Evolutionary conservation across 805 yeast genomes (phyloP).

Genomic region (Lachancea quebecensis): DNA sequence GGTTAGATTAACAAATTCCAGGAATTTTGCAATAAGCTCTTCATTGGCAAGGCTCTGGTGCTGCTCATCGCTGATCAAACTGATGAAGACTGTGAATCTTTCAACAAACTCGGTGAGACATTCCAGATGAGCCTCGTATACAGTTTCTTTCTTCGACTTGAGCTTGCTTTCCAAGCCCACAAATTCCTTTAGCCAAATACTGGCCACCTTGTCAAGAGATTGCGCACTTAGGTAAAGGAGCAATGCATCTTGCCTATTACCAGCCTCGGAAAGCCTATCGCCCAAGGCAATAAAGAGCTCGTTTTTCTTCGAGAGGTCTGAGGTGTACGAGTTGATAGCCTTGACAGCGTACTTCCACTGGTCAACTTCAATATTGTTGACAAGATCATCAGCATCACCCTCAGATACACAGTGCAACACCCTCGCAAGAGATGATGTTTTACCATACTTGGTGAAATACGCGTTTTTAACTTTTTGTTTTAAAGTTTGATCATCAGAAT

Average conservation of each 20-base stretch:
- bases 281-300: conserved; percentile 61
- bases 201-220: conserved; percentile 69
- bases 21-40: conserved; percentile 42
- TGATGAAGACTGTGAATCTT: conserved; percentile 60
- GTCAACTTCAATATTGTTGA: conserved; percentile 63
- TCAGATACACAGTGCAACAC: conserved; percentile 59
- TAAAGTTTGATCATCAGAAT: conserved; percentile 48
- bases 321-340: conserved; percentile 50
- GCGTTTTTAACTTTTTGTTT: conserved; percentile 64
- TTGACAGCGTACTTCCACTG: conserved; percentile 83
- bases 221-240: conserved; percentile 73
- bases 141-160: conserved; percentile 40
- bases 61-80: conserved; percentile 16
- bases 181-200: conserved; percentile 79
- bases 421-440: conserved; percentile 54
- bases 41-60: conserved; percentile 25
- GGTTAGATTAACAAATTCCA: conserved; percentile 76
- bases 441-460: conserved; percentile 55
- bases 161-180: conserved; percentile 39
- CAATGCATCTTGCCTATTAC: conserved; percentile 66
- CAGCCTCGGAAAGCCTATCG: conserved; percentile 55
- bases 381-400: conserved; percentile 57
- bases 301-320: conserved; percentile 44
- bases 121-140: conserved; percentile 77
- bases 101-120: conserved; percentile 78